phyloP scores from a whole-genome alignment of 441 rosid species.

The Populus hybrid region DNA sequence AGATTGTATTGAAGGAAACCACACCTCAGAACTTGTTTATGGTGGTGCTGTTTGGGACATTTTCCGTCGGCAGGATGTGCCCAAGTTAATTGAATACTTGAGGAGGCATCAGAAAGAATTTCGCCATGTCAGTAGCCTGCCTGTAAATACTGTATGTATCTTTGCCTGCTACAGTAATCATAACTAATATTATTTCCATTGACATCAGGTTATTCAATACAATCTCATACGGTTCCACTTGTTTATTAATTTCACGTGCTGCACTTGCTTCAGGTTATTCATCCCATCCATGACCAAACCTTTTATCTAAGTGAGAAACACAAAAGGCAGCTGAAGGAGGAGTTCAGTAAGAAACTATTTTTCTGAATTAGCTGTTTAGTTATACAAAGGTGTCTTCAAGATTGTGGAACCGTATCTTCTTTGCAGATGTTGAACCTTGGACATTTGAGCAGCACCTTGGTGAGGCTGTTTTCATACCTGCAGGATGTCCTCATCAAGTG shows the following conservation, averaged over 20 bases:
- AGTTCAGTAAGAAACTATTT: conserved; percentile 40
- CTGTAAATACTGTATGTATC: conserved; percentile 37
- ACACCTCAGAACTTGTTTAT: conserved; percentile 17
- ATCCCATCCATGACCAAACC: conserved; percentile 81
- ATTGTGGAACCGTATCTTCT: conserved; percentile 4
- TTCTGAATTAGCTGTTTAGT: conserved; percentile 1
- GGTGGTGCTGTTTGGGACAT: conserved; percentile 94
- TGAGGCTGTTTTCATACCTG: conserved; percentile 86
- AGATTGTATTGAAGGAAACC: conserved; percentile 22
- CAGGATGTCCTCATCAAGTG: conserved; percentile 96
- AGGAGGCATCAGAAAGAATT: conserved; percentile 62
- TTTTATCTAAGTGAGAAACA: conserved; percentile 61
- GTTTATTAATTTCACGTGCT: conserved; percentile 13
- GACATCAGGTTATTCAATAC: neutral
- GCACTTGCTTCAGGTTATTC: conserved; percentile 47
- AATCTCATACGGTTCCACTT: too few species aligned
- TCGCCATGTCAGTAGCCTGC: conserved; percentile 43
- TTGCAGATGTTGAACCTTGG: conserved; percentile 84
- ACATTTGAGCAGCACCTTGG: conserved; percentile 80
- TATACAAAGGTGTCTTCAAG: neutral
- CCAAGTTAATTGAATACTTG: conserved; percentile 60
- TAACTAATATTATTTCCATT: conserved; percentile 1
- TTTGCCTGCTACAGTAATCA: conserved; percentile 5
- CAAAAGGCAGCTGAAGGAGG: conserved; percentile 68
- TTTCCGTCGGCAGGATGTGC: conserved; percentile 74